Percentiles rank a stretch among this genome's conserved stretches.
These are phyloP conservation scores for Anethum foeniculum DNA, from an alignment of 140 eudicot genomes.

Conservation along the genomic window DNA sequence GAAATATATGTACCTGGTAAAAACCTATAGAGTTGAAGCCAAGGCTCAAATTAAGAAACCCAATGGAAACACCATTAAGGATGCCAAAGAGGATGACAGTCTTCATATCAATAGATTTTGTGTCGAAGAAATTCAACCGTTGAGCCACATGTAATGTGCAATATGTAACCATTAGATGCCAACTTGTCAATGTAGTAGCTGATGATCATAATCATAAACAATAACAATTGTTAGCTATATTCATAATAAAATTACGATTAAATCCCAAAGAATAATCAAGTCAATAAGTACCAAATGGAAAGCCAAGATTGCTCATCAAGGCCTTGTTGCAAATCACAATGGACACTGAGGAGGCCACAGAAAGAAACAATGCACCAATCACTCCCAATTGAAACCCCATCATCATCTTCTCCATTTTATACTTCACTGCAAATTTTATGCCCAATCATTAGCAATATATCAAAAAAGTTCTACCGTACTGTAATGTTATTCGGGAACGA, in stretches of 20 bases:
- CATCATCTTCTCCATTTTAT: slow-evolving; percentile 76
- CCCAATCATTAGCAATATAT: neutral
- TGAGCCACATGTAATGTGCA: slow-evolving; percentile 83
- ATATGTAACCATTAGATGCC: slow-evolving; percentile 96
- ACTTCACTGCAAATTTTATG: neutral
- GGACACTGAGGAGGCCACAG: slow-evolving; percentile 94
- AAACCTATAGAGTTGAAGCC: slow-evolving; percentile 97
- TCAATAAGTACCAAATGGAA: slow-evolving; percentile 58
- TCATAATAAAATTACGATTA: neutral
- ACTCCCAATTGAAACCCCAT: slow-evolving; percentile 73
- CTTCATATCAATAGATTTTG: slow-evolving; percentile 68
- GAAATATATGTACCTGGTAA: slow-evolving; percentile 48
- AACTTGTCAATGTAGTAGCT: slow-evolving; percentile 97
- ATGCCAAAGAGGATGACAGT: slow-evolving; percentile 75
- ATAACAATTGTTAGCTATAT: neutral
- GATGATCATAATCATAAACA: slow-evolving; percentile 6
- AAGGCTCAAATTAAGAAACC: slow-evolving; percentile 81
- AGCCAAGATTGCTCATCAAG: slow-evolving; percentile 91
- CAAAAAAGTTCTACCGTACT: neutral
- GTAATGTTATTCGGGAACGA: neutral
- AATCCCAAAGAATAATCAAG: neutral
- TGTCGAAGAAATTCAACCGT: slow-evolving; percentile 72
- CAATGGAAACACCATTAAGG: slow-evolving; percentile 85
- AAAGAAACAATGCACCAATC: slow-evolving; percentile 79
- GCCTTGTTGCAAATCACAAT: slow-evolving; percentile 97